Conservation (phyloP, 352 stramenopile species). For the Phytophthora melonis region DNA sequence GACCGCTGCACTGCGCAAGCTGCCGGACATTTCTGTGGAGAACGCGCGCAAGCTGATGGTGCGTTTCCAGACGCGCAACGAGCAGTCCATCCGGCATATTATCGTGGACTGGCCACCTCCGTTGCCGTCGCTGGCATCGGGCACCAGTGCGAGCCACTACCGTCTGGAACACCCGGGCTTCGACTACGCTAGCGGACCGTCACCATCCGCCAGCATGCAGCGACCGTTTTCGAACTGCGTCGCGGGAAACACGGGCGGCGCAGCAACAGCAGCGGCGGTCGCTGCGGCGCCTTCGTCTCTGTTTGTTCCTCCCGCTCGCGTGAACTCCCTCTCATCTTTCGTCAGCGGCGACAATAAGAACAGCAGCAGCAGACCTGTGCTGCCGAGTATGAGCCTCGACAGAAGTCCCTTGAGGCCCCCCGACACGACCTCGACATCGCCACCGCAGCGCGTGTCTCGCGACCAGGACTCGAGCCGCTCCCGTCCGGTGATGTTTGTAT, state of each 20-base stretch:
- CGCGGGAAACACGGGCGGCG: background rate
- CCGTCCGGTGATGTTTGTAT: conserved; percentile 26
- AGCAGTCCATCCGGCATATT: conserved; percentile 60
- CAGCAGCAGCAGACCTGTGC: conserved; percentile 8
- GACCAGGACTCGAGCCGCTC: background rate
- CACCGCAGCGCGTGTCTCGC: background rate
- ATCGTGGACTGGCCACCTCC: conserved; percentile 54
- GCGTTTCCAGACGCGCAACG: conserved; percentile 61
- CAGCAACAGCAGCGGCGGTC: conserved; percentile 6
- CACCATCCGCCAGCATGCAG: background rate
- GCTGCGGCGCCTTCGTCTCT: conserved; percentile 7
- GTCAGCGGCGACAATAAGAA: background rate
- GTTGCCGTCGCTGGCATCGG: conserved; percentile 1
- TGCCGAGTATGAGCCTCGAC: conserved; percentile 25
- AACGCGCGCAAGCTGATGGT: conserved; percentile 55
- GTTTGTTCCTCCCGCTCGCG: conserved; percentile 8
- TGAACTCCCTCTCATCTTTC: conserved; percentile 5
- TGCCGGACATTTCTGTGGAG: conserved; percentile 71
- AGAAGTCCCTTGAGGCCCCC: background rate
- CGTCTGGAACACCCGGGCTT: conserved; percentile 32
- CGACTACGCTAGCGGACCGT: conserved; percentile 10
- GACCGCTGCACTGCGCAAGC: conserved; percentile 59
- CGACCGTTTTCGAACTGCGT: background rate
- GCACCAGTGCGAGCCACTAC: conserved; percentile 12
- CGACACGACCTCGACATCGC: background rate